phyloP scores from a whole-genome alignment of 345 rosid species.

The Gossypium stocksii region DNA sequence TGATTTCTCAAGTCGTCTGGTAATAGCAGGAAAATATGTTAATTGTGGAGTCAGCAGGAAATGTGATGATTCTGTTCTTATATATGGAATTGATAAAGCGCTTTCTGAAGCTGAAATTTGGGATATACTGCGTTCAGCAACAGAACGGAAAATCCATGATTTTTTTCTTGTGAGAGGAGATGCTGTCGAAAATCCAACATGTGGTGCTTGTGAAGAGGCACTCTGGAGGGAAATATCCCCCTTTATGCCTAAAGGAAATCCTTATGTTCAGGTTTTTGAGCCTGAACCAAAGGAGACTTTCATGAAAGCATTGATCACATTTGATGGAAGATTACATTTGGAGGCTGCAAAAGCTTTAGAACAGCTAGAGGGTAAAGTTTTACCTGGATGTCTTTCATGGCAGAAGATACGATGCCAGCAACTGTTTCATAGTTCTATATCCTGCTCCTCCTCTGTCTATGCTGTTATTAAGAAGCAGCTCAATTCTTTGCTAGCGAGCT shows the following conservation, averaged over 20 bases:
- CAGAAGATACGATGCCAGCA: slow-evolving; percentile 76
- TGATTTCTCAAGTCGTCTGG: slow-evolving; percentile 34
- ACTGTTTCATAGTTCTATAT: slow-evolving; percentile 66
- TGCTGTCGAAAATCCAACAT: slow-evolving; percentile 40
- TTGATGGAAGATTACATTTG: slow-evolving; percentile 80
- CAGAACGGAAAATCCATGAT: slow-evolving; percentile 47
- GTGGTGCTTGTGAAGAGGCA: slow-evolving; percentile 49
- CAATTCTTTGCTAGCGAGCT: slow-evolving; percentile 34
- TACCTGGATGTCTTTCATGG: slow-evolving; percentile 70
- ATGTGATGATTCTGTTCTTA: slow-evolving; percentile 31
- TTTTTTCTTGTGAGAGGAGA: slow-evolving; percentile 53
- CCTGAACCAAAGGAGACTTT: slow-evolving; percentile 46
- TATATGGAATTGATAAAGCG: slow-evolving; percentile 55
- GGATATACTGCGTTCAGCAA: slow-evolving; percentile 41
- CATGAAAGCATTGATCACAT: slow-evolving; percentile 54
- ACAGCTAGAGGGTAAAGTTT: slow-evolving; percentile 63
- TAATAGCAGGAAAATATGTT: slow-evolving; percentile 44
- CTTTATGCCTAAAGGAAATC: slow-evolving; percentile 54
- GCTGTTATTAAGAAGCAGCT: slow-evolving; percentile 56
- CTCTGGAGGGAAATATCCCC: slow-evolving; percentile 49
- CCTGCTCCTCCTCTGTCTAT: slow-evolving; percentile 62
- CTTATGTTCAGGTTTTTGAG: slow-evolving; percentile 52
- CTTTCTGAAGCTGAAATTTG: slow-evolving; percentile 60
- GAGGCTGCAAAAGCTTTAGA: slow-evolving; percentile 95
- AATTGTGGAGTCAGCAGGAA: slow-evolving; percentile 33